Base-by-base conservation (phyloP, 192 early-diverging fungal species). In the Phycomyces blakesleeanus region DNA sequence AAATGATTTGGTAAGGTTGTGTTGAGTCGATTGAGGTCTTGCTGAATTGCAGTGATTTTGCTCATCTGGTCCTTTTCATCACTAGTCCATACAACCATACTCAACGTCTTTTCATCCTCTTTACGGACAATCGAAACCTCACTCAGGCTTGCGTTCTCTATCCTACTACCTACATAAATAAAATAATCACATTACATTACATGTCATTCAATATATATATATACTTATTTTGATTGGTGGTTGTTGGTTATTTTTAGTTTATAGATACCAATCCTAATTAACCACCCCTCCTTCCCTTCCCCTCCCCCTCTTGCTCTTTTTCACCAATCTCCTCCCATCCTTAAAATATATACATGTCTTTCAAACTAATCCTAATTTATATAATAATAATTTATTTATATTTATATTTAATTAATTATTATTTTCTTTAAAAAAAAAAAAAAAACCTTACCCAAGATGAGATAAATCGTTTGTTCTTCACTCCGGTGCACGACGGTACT, bases 31-130 rank as follows among this genome's bases (percentile, higher is more conserved):
- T 47, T 34, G 22, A 61, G 51, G 37, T 50, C 47, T 50, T 61
- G 59, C 49, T 61, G 59, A 12, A 61, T 18, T 11, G 59, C 59
- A 37, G 59, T 51, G 4, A 61, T 47, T 29, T 61, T 61, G 16
- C 25, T 50, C 27, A 61, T 11, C 5, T 16, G 20, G 6, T 41
- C 40, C 40, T 41, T 12, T 26, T 59, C 58, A 21, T 51, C 20
- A 20, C 59, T 47, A 14, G 15, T 61, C 59, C 59, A 61, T 2
- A 51, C 59, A 11, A 22, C 15, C 27, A 27, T 37, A 27, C 22
- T 21, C 20, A 51, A 14, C 37, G 16, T 59, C 10, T 41, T 40
- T 42, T 40, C 57, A 41, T 59, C 14, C 26, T 61, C 34, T 12
- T 61, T 47, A 61, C 49, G 49, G 7, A 61, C 0, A 52, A 61